These are phyloP conservation scores for Symmetrospora coprosmae DNA, from an alignment of 768 basidiomycete species.

Conservation along the genomic window DNA sequence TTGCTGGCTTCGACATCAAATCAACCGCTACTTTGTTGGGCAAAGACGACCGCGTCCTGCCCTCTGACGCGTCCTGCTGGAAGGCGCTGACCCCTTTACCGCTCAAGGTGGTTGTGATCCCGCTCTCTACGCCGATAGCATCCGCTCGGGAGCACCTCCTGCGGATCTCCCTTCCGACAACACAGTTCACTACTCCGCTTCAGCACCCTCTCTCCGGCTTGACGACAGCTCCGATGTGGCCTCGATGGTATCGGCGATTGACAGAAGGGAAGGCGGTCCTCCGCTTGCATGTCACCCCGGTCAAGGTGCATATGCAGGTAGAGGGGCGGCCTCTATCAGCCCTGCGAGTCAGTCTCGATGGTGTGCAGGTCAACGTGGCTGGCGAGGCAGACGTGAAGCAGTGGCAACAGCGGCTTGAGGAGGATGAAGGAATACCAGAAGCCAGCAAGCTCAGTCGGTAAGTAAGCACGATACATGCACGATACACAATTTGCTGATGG, in stretches of 20 bases:
- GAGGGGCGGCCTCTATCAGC: constrained; percentile 32
- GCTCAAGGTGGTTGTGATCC: constrained; percentile 44
- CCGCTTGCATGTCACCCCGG: constrained; percentile 33
- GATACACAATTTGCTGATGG: no score
- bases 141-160: constrained; percentile 51
- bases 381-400: background rate
- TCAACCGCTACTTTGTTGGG: background rate
- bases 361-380: background rate
- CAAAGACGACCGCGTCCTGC: background rate
- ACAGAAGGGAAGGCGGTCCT: constrained; percentile 47
- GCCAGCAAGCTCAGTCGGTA: background rate
- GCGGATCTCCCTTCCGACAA: constrained; percentile 64
- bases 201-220: constrained; percentile 62
- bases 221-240: constrained; percentile 42
- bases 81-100: background rate
- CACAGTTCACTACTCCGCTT: constrained; percentile 61
- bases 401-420: background rate
- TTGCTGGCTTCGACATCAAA: background rate
- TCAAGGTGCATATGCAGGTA: constrained; percentile 44
- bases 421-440: background rate
- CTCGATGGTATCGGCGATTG: constrained; percentile 58
- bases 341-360: background rate
- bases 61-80: constrained; percentile 8
- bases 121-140: constrained; percentile 48
- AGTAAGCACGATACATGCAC: no score